Evolutionary conservation across 306 rosid genomes (phyloP).

Genomic region (Geum urbanum): DNA sequence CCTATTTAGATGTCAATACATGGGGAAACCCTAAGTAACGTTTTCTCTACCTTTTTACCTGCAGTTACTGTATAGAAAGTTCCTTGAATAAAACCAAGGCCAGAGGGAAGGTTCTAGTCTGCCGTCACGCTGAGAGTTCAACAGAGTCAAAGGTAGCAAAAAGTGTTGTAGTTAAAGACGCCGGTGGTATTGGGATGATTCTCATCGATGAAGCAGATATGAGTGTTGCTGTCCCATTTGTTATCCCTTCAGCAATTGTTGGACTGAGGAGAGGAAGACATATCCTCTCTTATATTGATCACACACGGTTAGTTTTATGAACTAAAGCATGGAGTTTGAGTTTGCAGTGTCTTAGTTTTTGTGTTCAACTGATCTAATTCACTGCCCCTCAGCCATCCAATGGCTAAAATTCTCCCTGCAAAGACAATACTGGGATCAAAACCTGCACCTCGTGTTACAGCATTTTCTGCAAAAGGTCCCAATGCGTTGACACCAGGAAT

Average conservation of each 20-base stretch:
- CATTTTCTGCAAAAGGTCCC: constrained; percentile 86
- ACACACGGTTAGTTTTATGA: constrained; percentile 43
- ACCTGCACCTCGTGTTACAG: constrained; percentile 69
- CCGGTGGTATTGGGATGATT: constrained; percentile 78
- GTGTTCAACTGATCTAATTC: constrained; percentile 24
- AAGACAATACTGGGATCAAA: constrained; percentile 56
- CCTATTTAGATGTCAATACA: constrained; percentile 19
- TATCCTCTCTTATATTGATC: constrained; percentile 48
- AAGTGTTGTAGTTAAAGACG: constrained; percentile 56
- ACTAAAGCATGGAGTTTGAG: constrained; percentile 19
- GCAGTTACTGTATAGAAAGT: constrained; percentile 70
- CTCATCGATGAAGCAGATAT: constrained; percentile 56
- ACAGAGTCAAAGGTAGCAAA: constrained; percentile 59
- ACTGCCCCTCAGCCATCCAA: constrained; percentile 39
- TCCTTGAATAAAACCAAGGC: constrained; percentile 65
- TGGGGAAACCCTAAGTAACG: constrained; percentile 27
- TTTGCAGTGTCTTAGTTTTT: constrained; percentile 4
- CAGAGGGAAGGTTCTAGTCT: constrained; percentile 73
- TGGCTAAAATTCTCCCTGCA: constrained; percentile 50
- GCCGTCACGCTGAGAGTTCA: constrained; percentile 59
- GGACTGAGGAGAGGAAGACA: constrained; percentile 37
- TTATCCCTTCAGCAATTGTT: constrained; percentile 66
- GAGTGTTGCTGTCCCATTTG: constrained; percentile 61
- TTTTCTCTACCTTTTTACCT: constrained; percentile 24
- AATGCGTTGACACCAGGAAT: constrained; percentile 71